These are phyloP conservation scores for Edhazardia aedis DNA, from an alignment of 371 early-diverging fungal species.

Conservation along the genomic window DNA sequence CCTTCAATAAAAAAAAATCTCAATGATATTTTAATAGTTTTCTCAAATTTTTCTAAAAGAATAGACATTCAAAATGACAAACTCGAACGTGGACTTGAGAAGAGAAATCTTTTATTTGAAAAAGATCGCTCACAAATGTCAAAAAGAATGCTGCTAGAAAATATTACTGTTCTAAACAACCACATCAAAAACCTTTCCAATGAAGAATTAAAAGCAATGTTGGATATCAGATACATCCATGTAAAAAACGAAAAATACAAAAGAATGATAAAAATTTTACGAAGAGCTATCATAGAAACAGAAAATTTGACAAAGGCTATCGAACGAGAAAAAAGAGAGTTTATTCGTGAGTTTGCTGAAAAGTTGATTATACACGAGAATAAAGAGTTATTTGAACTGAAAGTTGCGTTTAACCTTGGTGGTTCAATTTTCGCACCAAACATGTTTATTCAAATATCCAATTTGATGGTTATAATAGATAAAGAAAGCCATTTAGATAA, in stretches of 20 bases:
- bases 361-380: neutral
- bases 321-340: slow-evolving; percentile 16
- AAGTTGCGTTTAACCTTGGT: slow-evolving; percentile 30
- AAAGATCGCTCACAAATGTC: slow-evolving; percentile 21
- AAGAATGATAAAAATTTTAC: slow-evolving; percentile 12
- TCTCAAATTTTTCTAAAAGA: neutral
- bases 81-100: slow-evolving; percentile 3
- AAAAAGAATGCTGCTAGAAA: slow-evolving; percentile 1
- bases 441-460: slow-evolving; percentile 9
- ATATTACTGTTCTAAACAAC: slow-evolving; percentile 5
- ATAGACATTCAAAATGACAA: neutral
- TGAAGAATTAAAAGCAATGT: neutral
- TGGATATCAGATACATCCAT: slow-evolving; percentile 1
- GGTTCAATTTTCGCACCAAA: slow-evolving; percentile 34
- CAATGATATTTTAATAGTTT: neutral
- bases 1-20: neutral
- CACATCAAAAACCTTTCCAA: neutral
- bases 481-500: slow-evolving; percentile 16
- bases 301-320: slow-evolving; percentile 8
- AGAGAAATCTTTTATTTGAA: slow-evolving; percentile 17
- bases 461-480: slow-evolving; percentile 5
- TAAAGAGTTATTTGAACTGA: slow-evolving; percentile 12
- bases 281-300: slow-evolving; percentile 2
- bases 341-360: slow-evolving; percentile 10
- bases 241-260: slow-evolving; percentile 8